These are phyloP conservation scores for Tubosaeta sp. DNA, from an alignment of 768 basidiomycete genomes.

Conservation along the genomic window DNA sequence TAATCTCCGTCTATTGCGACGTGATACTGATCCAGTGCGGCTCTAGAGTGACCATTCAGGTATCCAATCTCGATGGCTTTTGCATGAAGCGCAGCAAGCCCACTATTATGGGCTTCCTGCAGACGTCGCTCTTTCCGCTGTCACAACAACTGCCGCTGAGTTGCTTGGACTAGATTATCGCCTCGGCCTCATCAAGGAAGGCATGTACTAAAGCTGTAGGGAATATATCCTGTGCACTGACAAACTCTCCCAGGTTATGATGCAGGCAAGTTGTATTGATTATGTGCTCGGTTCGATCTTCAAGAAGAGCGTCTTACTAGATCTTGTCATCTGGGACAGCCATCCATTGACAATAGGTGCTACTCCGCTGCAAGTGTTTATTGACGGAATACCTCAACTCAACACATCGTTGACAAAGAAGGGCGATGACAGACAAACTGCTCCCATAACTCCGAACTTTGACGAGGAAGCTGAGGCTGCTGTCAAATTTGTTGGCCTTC, in stretches of 20 bases:
- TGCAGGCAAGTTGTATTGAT: constrained; percentile 37
- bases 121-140: constrained; percentile 65
- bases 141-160: constrained; percentile 70
- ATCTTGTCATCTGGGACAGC: constrained; percentile 62
- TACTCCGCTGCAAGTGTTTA: constrained; percentile 75
- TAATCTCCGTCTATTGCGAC: background rate
- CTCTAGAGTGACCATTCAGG: constrained; percentile 62
- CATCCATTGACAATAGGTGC: constrained; percentile 78
- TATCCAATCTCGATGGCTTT: constrained; percentile 66
- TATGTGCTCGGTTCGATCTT: background rate
- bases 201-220: constrained; percentile 24
- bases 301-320: constrained; percentile 24
- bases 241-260: constrained; percentile 51
- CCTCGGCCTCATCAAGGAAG: constrained; percentile 69
- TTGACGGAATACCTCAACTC: constrained; percentile 77
- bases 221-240: constrained; percentile 1
- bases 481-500: constrained; percentile 62
- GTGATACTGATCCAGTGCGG: background rate
- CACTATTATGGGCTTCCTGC: constrained; percentile 74
- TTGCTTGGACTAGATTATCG: constrained; percentile 76
- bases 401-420: constrained; percentile 38
- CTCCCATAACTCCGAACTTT: constrained; percentile 54
- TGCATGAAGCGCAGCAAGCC: constrained; percentile 83
- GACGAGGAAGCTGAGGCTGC: constrained; percentile 55
- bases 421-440: constrained; percentile 43